Conservation (phyloP, 805 yeast genomes). For the Candida yuanshanica region DNA sequence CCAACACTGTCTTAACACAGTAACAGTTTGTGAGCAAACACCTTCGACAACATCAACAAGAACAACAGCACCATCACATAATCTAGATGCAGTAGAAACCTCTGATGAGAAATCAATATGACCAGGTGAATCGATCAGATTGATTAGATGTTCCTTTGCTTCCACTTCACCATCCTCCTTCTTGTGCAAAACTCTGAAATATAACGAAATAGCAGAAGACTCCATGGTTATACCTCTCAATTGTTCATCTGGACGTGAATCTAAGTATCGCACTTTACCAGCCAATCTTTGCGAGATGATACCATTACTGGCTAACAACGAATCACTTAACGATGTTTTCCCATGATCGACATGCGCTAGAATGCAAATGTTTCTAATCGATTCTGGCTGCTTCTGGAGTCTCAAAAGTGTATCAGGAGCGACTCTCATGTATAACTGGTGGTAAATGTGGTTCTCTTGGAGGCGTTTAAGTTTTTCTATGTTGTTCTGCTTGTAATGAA, state of each 20-base stretch:
- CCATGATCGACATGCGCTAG: conserved; percentile 99
- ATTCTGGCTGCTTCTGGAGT: conserved; percentile 63
- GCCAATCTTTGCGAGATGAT: conserved; percentile 93
- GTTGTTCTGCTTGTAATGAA: background rate
- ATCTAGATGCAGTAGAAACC: conserved; percentile 90
- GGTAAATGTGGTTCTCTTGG: background rate
- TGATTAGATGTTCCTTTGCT: conserved; percentile 78
- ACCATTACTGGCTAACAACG: conserved; percentile 90
- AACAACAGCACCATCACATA: conserved; percentile 96
- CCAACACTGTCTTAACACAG: conserved; percentile 94
- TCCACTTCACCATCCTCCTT: conserved; percentile 32
- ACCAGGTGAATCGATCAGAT: conserved; percentile 98
- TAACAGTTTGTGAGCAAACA: conserved; percentile 94
- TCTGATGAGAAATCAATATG: conserved; percentile 96
- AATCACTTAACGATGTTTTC: conserved; percentile 90
- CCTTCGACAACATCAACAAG: conserved; percentile 97
- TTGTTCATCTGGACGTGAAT: conserved; percentile 94
- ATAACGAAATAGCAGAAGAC: conserved; percentile 90
- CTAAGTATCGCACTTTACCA: conserved; percentile 89
- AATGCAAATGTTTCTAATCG: conserved; percentile 86
- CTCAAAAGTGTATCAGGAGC: conserved; percentile 57
- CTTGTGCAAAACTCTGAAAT: conserved; percentile 62
- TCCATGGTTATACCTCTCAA: conserved; percentile 97
- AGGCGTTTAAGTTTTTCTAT: too few species aligned
- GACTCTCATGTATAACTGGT: conserved; percentile 37